Conservation (phyloP, 257 asterid species). For the Ilex asprella region DNA sequence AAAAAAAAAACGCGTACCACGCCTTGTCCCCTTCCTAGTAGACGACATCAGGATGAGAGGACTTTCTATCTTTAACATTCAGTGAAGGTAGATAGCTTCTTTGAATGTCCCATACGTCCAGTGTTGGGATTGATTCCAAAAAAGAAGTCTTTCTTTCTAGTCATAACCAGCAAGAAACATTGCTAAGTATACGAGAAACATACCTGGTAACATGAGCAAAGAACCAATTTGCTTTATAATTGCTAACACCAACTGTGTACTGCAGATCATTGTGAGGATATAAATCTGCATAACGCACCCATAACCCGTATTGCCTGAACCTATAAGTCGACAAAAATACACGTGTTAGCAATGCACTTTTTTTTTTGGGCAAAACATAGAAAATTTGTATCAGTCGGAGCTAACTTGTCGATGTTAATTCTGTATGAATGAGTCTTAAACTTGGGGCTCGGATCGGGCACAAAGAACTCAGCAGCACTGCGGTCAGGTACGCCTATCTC, state of each 20-base stretch:
- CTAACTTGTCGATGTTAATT: conserved; percentile 21
- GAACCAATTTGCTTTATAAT: conserved; percentile 51
- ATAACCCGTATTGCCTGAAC: conserved; percentile 58
- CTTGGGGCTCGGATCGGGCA: conserved; percentile 33
- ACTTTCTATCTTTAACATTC: no score
- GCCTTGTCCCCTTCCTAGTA: no score
- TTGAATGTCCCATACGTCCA: no score
- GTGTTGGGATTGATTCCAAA: no score
- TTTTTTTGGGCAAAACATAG: no score
- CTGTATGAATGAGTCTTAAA: conserved; percentile 24
- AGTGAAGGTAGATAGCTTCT: no score
- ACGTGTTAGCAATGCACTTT: no score
- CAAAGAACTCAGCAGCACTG: conserved; percentile 52
- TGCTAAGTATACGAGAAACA: no score
- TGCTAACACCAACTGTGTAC: conserved; percentile 36
- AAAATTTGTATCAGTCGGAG: neutral
- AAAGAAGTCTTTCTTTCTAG: no score
- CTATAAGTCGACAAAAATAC: conserved; percentile 13
- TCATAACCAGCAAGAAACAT: no score
- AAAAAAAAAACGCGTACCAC: no score
- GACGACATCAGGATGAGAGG: no score
- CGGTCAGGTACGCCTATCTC: conserved; percentile 72
- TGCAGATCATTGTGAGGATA: conserved; percentile 38
- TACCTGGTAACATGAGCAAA: conserved; percentile 57
- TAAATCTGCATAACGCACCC: conserved; percentile 39